Evolutionary conservation across 441 rosid species (phyloP).

Genomic region (Adansonia gregorii): DNA sequence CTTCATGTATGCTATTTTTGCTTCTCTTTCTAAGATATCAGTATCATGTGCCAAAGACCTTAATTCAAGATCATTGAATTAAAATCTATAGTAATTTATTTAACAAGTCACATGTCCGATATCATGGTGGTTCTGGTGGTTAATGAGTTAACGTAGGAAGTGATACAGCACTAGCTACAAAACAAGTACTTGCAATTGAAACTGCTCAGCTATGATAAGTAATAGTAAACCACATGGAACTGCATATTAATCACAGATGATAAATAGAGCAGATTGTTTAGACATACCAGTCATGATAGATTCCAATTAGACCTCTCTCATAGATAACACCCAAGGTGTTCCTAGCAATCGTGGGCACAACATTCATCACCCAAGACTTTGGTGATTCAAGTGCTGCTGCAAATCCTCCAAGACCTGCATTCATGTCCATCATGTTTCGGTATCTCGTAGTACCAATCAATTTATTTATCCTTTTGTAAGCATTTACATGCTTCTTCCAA

Average conservation of each 20-base stretch:
- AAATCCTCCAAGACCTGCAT: slow-evolving; percentile 89
- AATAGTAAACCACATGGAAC: slow-evolving; percentile 3
- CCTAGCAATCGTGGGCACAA: slow-evolving; percentile 71
- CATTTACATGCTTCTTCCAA: slow-evolving; percentile 75
- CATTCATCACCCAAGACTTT: slow-evolving; percentile 96
- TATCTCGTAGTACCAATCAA: slow-evolving; percentile 75
- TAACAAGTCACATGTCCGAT: not conserved
- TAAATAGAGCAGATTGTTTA: slow-evolving; percentile 10
- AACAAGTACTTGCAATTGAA: too few species aligned
- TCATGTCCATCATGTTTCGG: slow-evolving; percentile 92
- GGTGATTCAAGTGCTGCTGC: slow-evolving; percentile 90
- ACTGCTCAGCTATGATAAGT: not conserved
- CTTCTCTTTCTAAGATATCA: not conserved
- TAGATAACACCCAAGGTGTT: slow-evolving; percentile 83
- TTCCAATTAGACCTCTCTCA: slow-evolving; percentile 80
- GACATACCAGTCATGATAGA: slow-evolving; percentile 87
- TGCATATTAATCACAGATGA: not conserved
- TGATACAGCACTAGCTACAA: not conserved
- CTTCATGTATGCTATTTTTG: not conserved
- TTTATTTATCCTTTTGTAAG: slow-evolving; percentile 67
- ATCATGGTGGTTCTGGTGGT: not conserved
- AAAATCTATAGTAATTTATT: not conserved
- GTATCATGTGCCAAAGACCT: slow-evolving; percentile 1
- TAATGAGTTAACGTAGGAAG: not conserved
- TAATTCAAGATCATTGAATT: not conserved